Base-by-base conservation (phyloP, 202 grass and related monocot species). In the Bolboschoenoplectus hybrid region DNA sequence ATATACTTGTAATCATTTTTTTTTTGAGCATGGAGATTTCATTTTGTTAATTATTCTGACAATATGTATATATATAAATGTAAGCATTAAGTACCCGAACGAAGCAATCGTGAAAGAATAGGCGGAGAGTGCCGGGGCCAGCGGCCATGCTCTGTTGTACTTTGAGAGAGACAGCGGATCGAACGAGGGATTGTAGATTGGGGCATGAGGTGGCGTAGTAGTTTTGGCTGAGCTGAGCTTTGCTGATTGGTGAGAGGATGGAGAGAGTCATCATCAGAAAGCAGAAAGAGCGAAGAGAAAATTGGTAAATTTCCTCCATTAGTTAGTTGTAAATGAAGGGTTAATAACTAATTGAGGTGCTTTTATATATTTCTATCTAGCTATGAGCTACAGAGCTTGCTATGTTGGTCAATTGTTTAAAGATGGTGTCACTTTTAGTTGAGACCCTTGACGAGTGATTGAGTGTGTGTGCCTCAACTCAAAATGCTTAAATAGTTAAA, bases 91-190 rank as follows among this genome's bases (percentile, higher is more conserved):
- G 26, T 26, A 89, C 95, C 80, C 89, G 53, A 9, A 97, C 92
- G 81, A 97, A 97, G 85, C 95, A 97, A 84, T 97, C 95, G 84
- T 97, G 95, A 87, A 97, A 97, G 88, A 97, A 93, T 67, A 95
- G 92, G 56, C 95, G 83, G 61, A 97, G 91, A 10, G 95, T 92
- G 85, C 89, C 95, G 1, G 92, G 95, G 0, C 88, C 91, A n/a
- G 94, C 93, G 63, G 91, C 88, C 85, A 93, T 87, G 75, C 90
- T 95, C 89, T 95, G 88, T 86, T 91, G 85, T 1, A 97, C 67
- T 4, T 73, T 92, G 85, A 90, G 87, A 63, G 85, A 81, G 70
- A 94, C 88, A 6, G 90, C 92, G 38, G 89, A 81, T 0, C 92
- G 91, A 0, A 95, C 95, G 0, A 92, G 88, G 6, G 89, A 88